phyloP scores from a whole-genome alignment of 495 filamentous ascomycete genomes.

The Polyplosphaeria fusca region DNA sequence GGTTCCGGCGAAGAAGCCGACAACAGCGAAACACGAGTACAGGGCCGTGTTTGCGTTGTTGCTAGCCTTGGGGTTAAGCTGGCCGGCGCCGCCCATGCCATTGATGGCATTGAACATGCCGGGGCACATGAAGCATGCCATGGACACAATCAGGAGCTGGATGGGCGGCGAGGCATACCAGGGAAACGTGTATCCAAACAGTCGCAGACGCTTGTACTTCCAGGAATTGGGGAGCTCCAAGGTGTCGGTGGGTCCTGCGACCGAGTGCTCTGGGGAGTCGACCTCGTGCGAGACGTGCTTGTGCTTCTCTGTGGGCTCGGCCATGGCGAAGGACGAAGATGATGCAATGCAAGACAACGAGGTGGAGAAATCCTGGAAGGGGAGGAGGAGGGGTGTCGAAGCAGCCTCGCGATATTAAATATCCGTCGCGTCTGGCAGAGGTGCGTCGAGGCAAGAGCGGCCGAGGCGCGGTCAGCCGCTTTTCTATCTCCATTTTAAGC shows the following conservation, averaged over 20 bases:
- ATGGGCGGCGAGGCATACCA: slow-evolving; percentile 75
- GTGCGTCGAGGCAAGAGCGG: background rate
- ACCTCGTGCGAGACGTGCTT: slow-evolving; percentile 14
- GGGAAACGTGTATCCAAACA: slow-evolving; percentile 54
- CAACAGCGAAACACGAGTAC: slow-evolving; percentile 50
- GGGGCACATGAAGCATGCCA: slow-evolving; percentile 88
- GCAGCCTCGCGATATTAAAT: slow-evolving; percentile 7
- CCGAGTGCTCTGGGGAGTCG: slow-evolving; percentile 14
- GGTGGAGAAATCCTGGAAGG: background rate
- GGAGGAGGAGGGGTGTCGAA: background rate
- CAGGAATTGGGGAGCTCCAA: slow-evolving; percentile 43
- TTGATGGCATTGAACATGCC: slow-evolving; percentile 56
- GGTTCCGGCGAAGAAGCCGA: slow-evolving; percentile 55
- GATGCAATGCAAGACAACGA: background rate
- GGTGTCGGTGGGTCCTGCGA: slow-evolving; percentile 33
- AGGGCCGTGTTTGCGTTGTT: slow-evolving; percentile 46
- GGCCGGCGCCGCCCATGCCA: slow-evolving; percentile 55
- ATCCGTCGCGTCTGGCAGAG: background rate
- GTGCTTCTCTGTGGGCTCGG: background rate
- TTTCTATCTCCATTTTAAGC: background rate
- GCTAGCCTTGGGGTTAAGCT: slow-evolving; percentile 43
- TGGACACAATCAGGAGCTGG: slow-evolving; percentile 71
- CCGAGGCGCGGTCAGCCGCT: background rate
- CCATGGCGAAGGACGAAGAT: background rate
- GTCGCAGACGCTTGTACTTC: slow-evolving; percentile 65